phyloP scores from a whole-genome alignment of 2,329 filamentous ascomycete genomes.

The Aspergillus sp. region DNA sequence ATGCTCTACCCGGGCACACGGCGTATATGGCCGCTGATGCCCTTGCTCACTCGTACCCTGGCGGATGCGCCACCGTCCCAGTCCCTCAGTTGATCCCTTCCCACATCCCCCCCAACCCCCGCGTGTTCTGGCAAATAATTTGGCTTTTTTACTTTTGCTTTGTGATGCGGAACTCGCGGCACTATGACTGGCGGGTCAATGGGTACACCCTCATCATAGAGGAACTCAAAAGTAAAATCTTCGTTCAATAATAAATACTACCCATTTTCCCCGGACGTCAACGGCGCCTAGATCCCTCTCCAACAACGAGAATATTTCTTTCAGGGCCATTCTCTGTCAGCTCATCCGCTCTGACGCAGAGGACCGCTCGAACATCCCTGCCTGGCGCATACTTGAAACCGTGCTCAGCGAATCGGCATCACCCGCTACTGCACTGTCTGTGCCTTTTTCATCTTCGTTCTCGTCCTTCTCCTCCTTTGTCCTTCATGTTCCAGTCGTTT shows the following conservation, averaged over 20 bases:
- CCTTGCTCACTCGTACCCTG: conserved; percentile 12
- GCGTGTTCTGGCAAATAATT: conserved; percentile 6
- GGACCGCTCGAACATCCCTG: conserved; percentile 4
- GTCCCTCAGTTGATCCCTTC: conserved; percentile 7
- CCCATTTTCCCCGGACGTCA: conserved; percentile 2
- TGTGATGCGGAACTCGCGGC: conserved; percentile 2
- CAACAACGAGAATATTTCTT: background rate
- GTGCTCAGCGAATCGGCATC: conserved; percentile 6
- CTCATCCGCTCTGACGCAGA: background rate
- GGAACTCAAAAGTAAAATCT: background rate
- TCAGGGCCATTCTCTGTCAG: background rate
- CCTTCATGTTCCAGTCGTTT: conserved; percentile 2
- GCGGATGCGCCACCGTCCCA: conserved; percentile 4
- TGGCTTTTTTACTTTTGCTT: background rate
- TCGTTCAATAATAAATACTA: background rate
- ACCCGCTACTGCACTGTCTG: conserved; percentile 4
- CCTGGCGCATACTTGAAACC: conserved; percentile 10
- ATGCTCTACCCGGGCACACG: conserved; percentile 5
- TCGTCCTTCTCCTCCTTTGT: conserved; percentile 6
- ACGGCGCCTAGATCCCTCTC: background rate
- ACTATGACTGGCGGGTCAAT: background rate
- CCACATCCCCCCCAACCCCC: conserved; percentile 1
- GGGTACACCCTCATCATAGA: background rate
- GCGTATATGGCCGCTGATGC: conserved; percentile 7
- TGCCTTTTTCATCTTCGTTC: conserved; percentile 10